Conservation (phyloP, 2,329 filamentous ascomycete genomes). For the Paecilomyces sp. region DNA sequence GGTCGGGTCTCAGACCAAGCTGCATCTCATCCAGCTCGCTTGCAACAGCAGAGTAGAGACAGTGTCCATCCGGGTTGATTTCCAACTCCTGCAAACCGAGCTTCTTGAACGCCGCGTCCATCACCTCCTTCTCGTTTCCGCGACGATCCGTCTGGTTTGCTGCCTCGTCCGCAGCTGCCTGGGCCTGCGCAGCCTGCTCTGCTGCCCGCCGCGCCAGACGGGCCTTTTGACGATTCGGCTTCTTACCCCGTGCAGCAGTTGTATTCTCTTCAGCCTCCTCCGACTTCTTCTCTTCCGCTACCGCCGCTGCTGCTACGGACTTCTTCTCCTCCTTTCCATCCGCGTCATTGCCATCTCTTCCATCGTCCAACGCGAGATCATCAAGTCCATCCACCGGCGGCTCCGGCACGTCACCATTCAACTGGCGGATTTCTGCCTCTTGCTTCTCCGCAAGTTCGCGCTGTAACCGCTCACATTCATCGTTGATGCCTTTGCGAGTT, state of each 20-base stretch:
- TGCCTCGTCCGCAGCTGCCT: slow-evolving; percentile 68
- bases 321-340: slow-evolving; percentile 1
- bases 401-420: slow-evolving; percentile 30
- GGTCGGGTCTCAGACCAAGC: slow-evolving; percentile 30
- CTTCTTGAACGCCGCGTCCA: slow-evolving; percentile 60
- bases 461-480: slow-evolving; percentile 56
- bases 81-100: slow-evolving; percentile 65
- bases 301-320: slow-evolving; percentile 5
- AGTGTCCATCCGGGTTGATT: slow-evolving; percentile 88
- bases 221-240: slow-evolving; percentile 86
- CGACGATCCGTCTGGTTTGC: slow-evolving; percentile 65
- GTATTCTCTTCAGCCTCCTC: slow-evolving; percentile 3
- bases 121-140: slow-evolving; percentile 60
- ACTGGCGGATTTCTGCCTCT: slow-evolving; percentile 40
- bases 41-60: slow-evolving; percentile 84
- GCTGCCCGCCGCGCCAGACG: slow-evolving; percentile 82
- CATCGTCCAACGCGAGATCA: slow-evolving; percentile 24
- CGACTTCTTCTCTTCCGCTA: slow-evolving; percentile 4
- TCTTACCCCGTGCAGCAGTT: slow-evolving; percentile 45
- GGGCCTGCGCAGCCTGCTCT: slow-evolving; percentile 65
- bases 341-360: slow-evolving; percentile 7
- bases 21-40: slow-evolving; percentile 61
- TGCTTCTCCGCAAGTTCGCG: slow-evolving; percentile 50
- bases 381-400: slow-evolving; percentile 21
- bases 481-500: slow-evolving; percentile 61